These are phyloP conservation scores for Penicillium janthinellum DNA, from an alignment of 2,329 filamentous ascomycete species.

Conservation along the genomic window DNA sequence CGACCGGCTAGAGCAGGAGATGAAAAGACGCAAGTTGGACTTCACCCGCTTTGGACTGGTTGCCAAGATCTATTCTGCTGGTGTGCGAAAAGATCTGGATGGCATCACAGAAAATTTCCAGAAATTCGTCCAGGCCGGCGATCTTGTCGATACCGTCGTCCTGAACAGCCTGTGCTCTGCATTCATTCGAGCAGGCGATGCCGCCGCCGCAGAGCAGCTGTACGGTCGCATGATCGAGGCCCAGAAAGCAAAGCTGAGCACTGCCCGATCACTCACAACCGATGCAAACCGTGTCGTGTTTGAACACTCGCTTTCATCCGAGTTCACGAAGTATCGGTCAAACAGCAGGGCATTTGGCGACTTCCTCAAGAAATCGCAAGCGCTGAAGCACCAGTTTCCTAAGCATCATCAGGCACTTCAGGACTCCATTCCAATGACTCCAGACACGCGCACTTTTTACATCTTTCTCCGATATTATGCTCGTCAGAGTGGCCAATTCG, in stretches of 20 bases:
- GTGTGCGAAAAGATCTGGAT: conserved; percentile 70
- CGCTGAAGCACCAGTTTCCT: conserved; percentile 51
- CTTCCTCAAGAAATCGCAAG: conserved; percentile 50
- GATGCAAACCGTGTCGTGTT: background rate
- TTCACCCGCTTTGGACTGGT: conserved; percentile 81
- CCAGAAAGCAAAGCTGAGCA: conserved; percentile 42
- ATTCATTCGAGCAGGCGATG: conserved; percentile 75
- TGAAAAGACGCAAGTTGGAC: conserved; percentile 67
- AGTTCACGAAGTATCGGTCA: conserved; percentile 40
- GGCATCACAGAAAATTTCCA: conserved; percentile 76
- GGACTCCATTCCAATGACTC: conserved; percentile 64
- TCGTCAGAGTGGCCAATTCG: conserved; percentile 67
- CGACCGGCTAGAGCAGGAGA: conserved; percentile 81
- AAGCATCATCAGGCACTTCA: conserved; percentile 65
- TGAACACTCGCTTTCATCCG: conserved; percentile 29
- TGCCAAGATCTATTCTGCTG: conserved; percentile 80
- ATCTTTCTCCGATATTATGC: conserved; percentile 77
- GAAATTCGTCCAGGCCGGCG: conserved; percentile 78
- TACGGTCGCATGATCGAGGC: conserved; percentile 80
- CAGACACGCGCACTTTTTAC: conserved; percentile 77
- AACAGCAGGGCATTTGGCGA: conserved; percentile 49
- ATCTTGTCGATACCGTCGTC: conserved; percentile 83
- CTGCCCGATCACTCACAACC: conserved; percentile 24
- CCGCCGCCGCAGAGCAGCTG: conserved; percentile 73
- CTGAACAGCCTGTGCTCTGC: conserved; percentile 85